Evolutionary conservation across 345 rosid species (phyloP), one percentile per base, ranked within the genome.

Genomic region (Rhizophora apiculata): DNA sequence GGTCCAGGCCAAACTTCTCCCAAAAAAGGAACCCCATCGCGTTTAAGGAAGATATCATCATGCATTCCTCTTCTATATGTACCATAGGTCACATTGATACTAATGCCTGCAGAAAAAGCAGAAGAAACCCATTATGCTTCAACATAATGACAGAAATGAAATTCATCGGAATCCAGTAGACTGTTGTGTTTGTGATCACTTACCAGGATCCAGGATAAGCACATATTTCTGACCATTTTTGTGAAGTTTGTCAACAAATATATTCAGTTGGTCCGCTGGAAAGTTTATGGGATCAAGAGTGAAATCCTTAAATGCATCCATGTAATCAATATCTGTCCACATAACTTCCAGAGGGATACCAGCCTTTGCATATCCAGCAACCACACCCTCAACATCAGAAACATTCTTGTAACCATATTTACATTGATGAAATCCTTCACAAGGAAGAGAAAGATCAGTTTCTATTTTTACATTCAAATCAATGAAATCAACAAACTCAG

Each of bases 321-420:
- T 90, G 86, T 90, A 75, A 69, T 90, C 96, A 37, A 90, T 90
- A 63, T 90, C 96, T 0, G 88, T 84, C 96, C 94, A 90, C 79
- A 90, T 88, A 15, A 88, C 94, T 63, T 90, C 96, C 8, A 90
- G 88, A 10, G 92, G 92, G 55, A 90, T 90, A 5, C 69, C 57
- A 52, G 93, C 87, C 73, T 85, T 84, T 58, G 88, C 88, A 79
- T 90, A 88, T 34, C 89, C 87, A 36, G 85, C 79, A 27, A 86
- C 89, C 55, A 86, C 93, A 30, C 56, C 67, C 70, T 86, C 86
- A 60, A 88, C 24, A 56, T 84, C 92, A 20, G 87, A 68, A 1
- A 88, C 86, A 64, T 86, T 84, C 67, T 74, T 84, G 80, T 90
- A 90, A 2, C 93, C 96, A 24, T 79, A 85, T 62, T 85, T 72